Percentiles rank a stretch among this genome's conserved stretches.
These are phyloP conservation scores for Cunninghamia lanceolata DNA, from an alignment of 75 land plant species.

Conservation along the genomic window DNA sequence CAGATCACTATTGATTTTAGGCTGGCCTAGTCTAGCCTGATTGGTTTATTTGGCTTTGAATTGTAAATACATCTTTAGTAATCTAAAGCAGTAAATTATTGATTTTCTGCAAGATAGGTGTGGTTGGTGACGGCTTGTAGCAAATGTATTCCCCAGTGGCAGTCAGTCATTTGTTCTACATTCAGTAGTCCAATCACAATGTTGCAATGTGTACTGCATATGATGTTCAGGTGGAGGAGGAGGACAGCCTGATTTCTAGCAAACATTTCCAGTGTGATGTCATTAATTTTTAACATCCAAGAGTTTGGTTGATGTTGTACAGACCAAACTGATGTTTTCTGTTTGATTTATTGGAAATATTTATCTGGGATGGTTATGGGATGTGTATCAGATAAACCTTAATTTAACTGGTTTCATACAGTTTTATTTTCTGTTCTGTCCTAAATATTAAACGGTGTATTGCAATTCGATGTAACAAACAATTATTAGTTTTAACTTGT, in stretches of 20 bases:
- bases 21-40: not conserved
- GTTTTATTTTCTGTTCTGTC: not conserved
- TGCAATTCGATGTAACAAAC: not conserved
- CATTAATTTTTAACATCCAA: not conserved
- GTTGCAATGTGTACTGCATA: not conserved
- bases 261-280: not conserved
- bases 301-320: not conserved
- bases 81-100: not conserved
- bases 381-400: not conserved
- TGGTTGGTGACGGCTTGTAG: not conserved
- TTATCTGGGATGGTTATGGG: not conserved
- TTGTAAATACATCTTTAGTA: constrained; percentile 1
- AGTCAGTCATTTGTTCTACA: not conserved
- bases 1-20: not conserved
- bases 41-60: not conserved
- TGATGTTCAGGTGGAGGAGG: not conserved
- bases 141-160: not conserved
- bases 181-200: not conserved
- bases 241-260: not conserved
- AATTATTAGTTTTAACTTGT: not conserved
- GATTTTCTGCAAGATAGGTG: not conserved
- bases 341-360: not conserved
- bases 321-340: not conserved
- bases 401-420: not conserved
- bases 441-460: not conserved